Base-by-base conservation (phyloP, 306 rosid genomes). In the Dryas drummondii region DNA sequence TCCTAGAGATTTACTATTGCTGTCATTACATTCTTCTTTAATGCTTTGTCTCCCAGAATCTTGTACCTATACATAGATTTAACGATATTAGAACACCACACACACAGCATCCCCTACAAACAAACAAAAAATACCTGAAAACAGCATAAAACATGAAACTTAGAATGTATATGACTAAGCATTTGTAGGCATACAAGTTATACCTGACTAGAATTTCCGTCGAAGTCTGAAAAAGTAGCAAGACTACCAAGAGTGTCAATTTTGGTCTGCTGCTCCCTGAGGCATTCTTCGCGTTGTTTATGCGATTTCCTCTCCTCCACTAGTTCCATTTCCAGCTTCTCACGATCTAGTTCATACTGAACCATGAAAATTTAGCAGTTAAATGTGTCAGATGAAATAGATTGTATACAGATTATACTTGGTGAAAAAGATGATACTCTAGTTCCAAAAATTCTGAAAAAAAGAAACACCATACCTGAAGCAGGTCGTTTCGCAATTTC, bases 281-380 rank as follows among this genome's bases (percentile, higher is more conserved):
- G 80, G 87, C 86, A 84, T 79, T 79, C 87, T 57, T 80, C 83
- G 26, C 91, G 91, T 63, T 86, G 85, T 72, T 83, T 84, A 19
- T 79, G 86, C 3, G 90, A 86, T 72, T 88, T 94, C 84, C 96
- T 87, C 86, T 92, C 93, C 88, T 90, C 93, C 87, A 91, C 84
- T 53, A 94, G 83, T 66, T 92, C 91, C 83, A 71, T 84, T 83
- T 91, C 93, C 76, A 94, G 91, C 82, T 90, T 90, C 84, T 92
- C 98, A 16, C 90, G 96, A 81, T 94, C 97, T 78, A 87, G 81
- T 82, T 94, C 96, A 82, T 84, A 90, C 99, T 94, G 87, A 68
- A 83, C 16, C 68, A 82, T 52, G 9, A 61, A 80, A 75, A 65
- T 76, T 84, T 74, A 76, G 70, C 61, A 75, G 59, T 67, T 42